phyloP scores from a whole-genome alignment of 345 rosid species.

The Sonneratia alba region DNA sequence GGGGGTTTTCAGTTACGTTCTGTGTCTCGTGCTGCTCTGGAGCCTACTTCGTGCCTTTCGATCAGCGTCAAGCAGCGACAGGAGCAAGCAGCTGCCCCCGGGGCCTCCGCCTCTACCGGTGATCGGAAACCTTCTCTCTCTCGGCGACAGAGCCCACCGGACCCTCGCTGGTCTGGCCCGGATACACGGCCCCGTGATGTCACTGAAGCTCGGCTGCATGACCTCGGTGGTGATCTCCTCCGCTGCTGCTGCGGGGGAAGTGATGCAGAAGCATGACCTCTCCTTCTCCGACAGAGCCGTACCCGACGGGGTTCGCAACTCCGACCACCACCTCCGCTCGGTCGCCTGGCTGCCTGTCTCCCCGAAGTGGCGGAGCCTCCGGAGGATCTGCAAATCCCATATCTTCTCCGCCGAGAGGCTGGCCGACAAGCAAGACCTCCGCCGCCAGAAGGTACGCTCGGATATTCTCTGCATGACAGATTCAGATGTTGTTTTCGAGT shows the following conservation, averaged over 20 bases:
- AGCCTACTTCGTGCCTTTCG: background rate
- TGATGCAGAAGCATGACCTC: constrained; percentile 29
- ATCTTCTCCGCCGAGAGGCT: constrained; percentile 18
- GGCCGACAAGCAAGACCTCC: constrained; percentile 9
- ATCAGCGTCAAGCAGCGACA: no score
- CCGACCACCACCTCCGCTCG: constrained; percentile 15
- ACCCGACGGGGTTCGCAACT: constrained; percentile 9
- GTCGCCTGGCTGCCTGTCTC: constrained; percentile 12
- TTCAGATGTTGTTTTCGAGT: no score
- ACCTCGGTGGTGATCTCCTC: constrained; percentile 19
- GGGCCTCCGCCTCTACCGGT: constrained; percentile 27
- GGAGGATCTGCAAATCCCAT: constrained; percentile 12
- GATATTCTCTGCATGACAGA: background rate
- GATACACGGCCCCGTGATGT: constrained; percentile 34
- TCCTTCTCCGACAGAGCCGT: constrained; percentile 15
- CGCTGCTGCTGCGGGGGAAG: constrained; percentile 8
- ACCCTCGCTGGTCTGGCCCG: constrained; percentile 27
- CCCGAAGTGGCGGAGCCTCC: constrained; percentile 26
- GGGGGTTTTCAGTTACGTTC: background rate
- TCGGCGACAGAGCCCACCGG: constrained; percentile 27
- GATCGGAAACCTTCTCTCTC: constrained; percentile 31
- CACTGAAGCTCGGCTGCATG: constrained; percentile 10
- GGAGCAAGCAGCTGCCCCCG: constrained; percentile 14
- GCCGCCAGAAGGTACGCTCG: constrained; percentile 5
- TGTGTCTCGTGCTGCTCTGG: background rate